These are phyloP conservation scores for Microcyclosporella mali DNA, from an alignment of 2,329 filamentous ascomycete genomes.

Conservation along the genomic window DNA sequence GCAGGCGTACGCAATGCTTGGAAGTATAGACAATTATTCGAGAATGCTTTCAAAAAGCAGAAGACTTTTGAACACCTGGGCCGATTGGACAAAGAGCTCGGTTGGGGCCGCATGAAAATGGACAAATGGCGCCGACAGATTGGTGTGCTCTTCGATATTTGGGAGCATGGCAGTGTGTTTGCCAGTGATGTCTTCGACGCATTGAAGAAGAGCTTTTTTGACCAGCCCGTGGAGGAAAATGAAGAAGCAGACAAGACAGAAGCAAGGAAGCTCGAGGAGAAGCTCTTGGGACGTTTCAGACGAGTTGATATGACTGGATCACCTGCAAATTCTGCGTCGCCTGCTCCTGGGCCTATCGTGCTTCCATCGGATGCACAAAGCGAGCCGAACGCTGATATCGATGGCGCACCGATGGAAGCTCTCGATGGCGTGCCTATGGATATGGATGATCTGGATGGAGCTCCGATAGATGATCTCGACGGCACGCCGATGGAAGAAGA, in stretches of 20 bases:
- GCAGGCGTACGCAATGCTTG: slow-evolving; percentile 77
- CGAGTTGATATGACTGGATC: slow-evolving; percentile 49
- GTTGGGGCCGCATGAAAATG: slow-evolving; percentile 74
- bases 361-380: not conserved
- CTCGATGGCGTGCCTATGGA: slow-evolving; percentile 31
- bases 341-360: slow-evolving; percentile 12
- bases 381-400: slow-evolving; percentile 39
- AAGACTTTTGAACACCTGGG: slow-evolving; percentile 72
- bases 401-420: slow-evolving; percentile 38
- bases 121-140: slow-evolving; percentile 82
- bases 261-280: slow-evolving; percentile 37
- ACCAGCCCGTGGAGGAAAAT: slow-evolving; percentile 56
- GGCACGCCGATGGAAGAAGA: slow-evolving; percentile 19
- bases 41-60: slow-evolving; percentile 60
- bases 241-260: slow-evolving; percentile 48
- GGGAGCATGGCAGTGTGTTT: slow-evolving; percentile 62
- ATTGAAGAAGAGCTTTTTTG: slow-evolving; percentile 65
- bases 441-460: slow-evolving; percentile 9
- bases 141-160: slow-evolving; percentile 60
- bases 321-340: slow-evolving; percentile 18
- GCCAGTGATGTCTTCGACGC: slow-evolving; percentile 65
- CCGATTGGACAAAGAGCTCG: slow-evolving; percentile 61
- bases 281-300: slow-evolving; percentile 34
- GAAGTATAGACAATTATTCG: slow-evolving; percentile 78
- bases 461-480: slow-evolving; percentile 2